Base-by-base conservation (phyloP, 225 moss, liverwort and hornwort genomes). In the Bryum argenteum region DNA sequence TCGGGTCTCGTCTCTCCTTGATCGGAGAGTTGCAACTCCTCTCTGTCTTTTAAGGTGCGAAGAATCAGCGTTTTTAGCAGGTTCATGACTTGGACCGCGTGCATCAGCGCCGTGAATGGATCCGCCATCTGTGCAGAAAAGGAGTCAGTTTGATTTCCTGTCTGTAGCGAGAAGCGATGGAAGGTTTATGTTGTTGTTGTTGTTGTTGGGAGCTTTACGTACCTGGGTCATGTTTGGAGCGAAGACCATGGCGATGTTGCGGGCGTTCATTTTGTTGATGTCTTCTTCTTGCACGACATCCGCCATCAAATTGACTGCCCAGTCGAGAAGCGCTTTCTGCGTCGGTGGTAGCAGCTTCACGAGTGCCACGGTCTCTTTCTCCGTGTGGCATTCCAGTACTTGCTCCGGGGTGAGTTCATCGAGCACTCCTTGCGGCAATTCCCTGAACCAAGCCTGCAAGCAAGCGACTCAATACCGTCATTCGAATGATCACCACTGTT, bases 181-280 rank as follows among this genome's bases (percentile, higher is more conserved):
- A 63, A 8, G n/a, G n/a, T n/a, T n/a, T n/a, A n/a, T n/a, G n/a
- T n/a, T n/a, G n/a, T n/a, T n/a, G n/a, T n/a, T n/a, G n/a, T n/a
- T n/a, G n/a, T n/a, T n/a, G n/a, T n/a, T n/a, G n/a, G n/a, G n/a
- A n/a, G n/a, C n/a, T n/a, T 33, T 28, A 14, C 4, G 13, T 80
- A 98, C 97, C 94, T 98, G 97, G 9, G 97, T 98, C 97, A 98
- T 94, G 71, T 98, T 98, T 1, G 97, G 97, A 9, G 97, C 97
- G 9, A 98, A 98, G 9, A 98, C 97, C 97, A 98, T 98, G 23
- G 97, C 97, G 33, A 98, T 98, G 65, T 98, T 98, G 73, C 92
- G 89, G 13, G 97, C 94, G n/a, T 98, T 98, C 97, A 98, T 98
- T 75, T 98, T 98, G 66, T 98, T 98, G 58, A 81, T 47, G 17